Base-by-base conservation (phyloP, 2,329 filamentous ascomycete species). In the Aspergillus sp. region DNA sequence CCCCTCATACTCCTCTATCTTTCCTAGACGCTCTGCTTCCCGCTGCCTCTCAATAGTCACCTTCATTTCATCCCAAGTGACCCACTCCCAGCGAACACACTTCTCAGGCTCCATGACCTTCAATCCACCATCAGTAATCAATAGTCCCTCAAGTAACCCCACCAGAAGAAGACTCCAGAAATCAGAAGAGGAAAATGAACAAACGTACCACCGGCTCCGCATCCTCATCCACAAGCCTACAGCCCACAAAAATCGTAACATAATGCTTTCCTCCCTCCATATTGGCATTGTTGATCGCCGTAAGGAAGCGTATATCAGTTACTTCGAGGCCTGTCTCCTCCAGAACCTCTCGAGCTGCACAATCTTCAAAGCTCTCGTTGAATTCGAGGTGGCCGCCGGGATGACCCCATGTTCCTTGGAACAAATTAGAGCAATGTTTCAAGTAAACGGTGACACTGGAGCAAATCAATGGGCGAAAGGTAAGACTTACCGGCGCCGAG, bases 371-470 rank as follows among this genome's bases (percentile, higher is more conserved):
- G 1, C 79, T 80, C 71, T 93, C 90, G 62, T 85, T 84, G 59
- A 84, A 83, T 61, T 93, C 90, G 15, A 92, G 82, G 68, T 93
- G 90, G 0, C 91, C 91, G 17, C 91, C 90, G 0, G 90, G 89
- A 13, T 91, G 82, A 55, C 87, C 87, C 75, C 83, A 86, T 0
- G 84, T 86, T 1, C 85, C 87, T 84, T n/a, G 51, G 43, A 25
- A 32, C 10, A 23, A 21, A 4, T 43, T 43, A 19, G 39, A 36
- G 8, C 6, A 1, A 10, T 17, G 39, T 19, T 5, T 43, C 8
- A 13, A 36, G 12, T 15, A 36, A 2, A 7, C 1, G 3, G 4
- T 9, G 8, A 4, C 21, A 10, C n/a, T 9, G 39, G 3, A 10
- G 39, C 2, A 3, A 9, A 28, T 28, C 25, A 28, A 23, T 36